These are phyloP conservation scores for Amanita muscaria DNA, from an alignment of 768 basidiomycete species.

Conservation along the genomic window DNA sequence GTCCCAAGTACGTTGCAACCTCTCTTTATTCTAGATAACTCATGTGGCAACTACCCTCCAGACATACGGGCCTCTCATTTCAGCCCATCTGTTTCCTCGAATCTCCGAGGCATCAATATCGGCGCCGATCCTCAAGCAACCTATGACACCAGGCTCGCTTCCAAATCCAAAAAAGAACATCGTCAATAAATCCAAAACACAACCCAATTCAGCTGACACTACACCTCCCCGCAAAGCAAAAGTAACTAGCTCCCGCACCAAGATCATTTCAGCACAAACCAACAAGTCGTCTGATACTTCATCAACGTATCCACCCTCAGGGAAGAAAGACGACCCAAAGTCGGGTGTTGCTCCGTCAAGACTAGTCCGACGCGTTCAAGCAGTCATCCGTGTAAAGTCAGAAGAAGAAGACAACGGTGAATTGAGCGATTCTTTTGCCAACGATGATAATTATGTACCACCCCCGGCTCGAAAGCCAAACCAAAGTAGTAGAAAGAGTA, in stretches of 20 bases:
- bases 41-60: not conserved
- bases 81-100: not conserved
- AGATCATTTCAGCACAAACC: not conserved
- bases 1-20: constrained; percentile 29
- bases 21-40: not conserved
- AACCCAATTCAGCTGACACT: constrained; percentile 14
- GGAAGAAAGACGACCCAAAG: not conserved
- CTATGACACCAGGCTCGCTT: not conserved
- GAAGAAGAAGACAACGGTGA: constrained; percentile 41
- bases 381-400: constrained; percentile 55
- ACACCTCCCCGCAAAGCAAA: constrained; percentile 1
- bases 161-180: not conserved
- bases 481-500: constrained; percentile 6
- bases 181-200: constrained; percentile 11
- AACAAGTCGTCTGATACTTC: not conserved
- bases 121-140: not conserved
- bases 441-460: not conserved
- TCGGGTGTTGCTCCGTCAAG: constrained; percentile 15
- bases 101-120: not conserved
- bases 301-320: not conserved
- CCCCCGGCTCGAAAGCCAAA: not conserved
- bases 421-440: not conserved
- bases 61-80: not conserved
- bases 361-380: constrained; percentile 58
- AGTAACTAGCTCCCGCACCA: not conserved